Percentiles rank a stretch among this genome's conserved stretches.
phyloP scores from a whole-genome alignment of 75 land plant species.

The Ceratopteris richardii region DNA sequence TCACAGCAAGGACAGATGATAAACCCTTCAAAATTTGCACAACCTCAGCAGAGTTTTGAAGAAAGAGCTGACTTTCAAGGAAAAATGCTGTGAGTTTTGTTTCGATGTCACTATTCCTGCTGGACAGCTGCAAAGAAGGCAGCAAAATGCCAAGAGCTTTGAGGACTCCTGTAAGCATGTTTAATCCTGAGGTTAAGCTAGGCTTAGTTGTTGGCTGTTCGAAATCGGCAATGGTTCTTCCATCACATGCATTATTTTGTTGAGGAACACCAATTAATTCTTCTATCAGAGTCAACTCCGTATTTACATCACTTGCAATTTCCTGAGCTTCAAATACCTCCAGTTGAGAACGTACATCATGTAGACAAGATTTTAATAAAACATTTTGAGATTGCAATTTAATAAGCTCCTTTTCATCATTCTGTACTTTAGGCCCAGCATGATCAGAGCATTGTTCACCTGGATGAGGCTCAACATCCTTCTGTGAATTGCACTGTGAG shows the following conservation, averaged over 20 bases:
- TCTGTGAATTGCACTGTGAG: neutral
- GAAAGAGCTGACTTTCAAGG: conserved; percentile 3
- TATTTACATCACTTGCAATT: conserved; percentile 7
- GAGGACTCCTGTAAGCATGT: conserved; percentile 13
- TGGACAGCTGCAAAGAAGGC: too few relatives aligned
- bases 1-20: neutral
- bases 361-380: conserved; percentile 10
- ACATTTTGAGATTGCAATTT: conserved; percentile 23
- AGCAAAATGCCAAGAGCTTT: conserved; percentile 7
- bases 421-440: conserved; percentile 8
- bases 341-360: conserved; percentile 17
- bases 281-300: conserved; percentile 6
- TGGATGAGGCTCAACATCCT: conserved; percentile 19
- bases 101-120: too few relatives aligned
- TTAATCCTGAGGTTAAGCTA: conserved; percentile 11
- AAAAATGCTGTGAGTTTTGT: conserved; percentile 6
- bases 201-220: neutral
- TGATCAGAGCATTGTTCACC: conserved; percentile 25
- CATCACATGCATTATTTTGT: too few relatives aligned
- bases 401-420: conserved; percentile 16
- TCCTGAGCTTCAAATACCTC: conserved; percentile 17
- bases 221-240: neutral
- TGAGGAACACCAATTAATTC: conserved; percentile 1
- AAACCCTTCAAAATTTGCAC: neutral
- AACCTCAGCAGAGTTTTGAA: neutral